Conservation (phyloP, 2,329 filamentous ascomycete genomes). For the Lithohypha guttulata region DNA sequence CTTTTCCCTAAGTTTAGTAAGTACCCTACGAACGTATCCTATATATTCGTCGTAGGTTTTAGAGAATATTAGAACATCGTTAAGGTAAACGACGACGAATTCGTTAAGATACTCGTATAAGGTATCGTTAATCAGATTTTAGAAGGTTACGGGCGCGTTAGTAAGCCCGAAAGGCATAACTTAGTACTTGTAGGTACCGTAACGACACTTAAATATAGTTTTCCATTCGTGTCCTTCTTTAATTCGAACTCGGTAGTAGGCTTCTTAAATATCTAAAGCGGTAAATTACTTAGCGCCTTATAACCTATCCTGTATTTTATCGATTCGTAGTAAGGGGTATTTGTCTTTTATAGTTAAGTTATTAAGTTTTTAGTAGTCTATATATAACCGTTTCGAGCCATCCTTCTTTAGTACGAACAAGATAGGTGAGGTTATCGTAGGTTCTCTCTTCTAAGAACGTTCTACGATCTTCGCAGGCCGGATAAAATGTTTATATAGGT, state of each 20-base stretch:
- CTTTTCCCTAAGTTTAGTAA: slow-evolving; percentile 9
- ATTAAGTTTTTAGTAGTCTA: slow-evolving; percentile 4
- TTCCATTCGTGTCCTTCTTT: slow-evolving; percentile 9
- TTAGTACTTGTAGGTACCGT: slow-evolving; percentile 16
- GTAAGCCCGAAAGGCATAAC: slow-evolving; percentile 14
- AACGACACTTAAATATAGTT: slow-evolving; percentile 12
- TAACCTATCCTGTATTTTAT: neutral
- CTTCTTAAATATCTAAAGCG: slow-evolving; percentile 2
- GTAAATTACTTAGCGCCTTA: neutral
- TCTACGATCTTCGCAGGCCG: too few relatives aligned
- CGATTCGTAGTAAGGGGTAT: slow-evolving; percentile 1
- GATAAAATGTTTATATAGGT: neutral
- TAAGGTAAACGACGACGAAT: slow-evolving; percentile 11
- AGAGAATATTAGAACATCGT: slow-evolving; percentile 15
- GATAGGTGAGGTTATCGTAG: neutral
- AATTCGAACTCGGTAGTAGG: slow-evolving; percentile 7
- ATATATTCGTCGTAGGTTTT: slow-evolving; percentile 4
- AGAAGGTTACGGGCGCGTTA: slow-evolving; percentile 11
- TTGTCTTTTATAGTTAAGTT: slow-evolving; percentile 2
- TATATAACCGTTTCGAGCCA: neutral
- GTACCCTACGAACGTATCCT: slow-evolving; percentile 12
- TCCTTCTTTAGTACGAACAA: slow-evolving; percentile 6
- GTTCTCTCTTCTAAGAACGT: too few relatives aligned
- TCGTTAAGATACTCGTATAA: slow-evolving; percentile 10
- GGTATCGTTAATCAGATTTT: slow-evolving; percentile 16